Evolutionary conservation across 2,329 filamentous ascomycete genomes (phyloP).

Genomic region (Uncinocarpus reesii): DNA sequence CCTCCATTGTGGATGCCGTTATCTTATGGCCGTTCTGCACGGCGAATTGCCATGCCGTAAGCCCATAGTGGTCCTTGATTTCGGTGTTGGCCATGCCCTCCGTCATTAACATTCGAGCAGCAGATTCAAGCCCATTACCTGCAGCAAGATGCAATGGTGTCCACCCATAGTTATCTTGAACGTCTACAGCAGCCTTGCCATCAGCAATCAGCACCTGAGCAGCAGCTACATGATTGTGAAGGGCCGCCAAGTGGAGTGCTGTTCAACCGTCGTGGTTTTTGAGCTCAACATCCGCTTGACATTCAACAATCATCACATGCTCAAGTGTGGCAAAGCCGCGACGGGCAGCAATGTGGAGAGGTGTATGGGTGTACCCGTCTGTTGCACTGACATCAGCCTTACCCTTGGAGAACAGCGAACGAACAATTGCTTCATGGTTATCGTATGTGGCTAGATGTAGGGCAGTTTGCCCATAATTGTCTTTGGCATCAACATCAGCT

Average conservation of each 20-base stretch:
- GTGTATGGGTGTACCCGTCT: not conserved
- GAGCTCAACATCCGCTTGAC: not conserved
- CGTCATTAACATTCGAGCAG: not conserved
- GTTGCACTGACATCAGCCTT: not conserved
- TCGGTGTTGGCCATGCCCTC: not conserved
- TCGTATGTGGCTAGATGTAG: not conserved
- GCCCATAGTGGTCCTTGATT: not conserved
- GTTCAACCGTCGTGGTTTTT: not conserved
- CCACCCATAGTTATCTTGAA: not conserved
- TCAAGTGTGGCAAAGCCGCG: not conserved
- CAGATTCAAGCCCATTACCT: not conserved
- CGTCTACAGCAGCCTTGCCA: not conserved
- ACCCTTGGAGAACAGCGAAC: not conserved
- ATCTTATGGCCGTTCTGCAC: not conserved
- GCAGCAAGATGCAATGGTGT: not conserved
- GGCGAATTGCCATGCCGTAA: not conserved
- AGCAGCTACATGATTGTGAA: not conserved
- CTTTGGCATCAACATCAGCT: not conserved
- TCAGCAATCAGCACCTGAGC: not conserved
- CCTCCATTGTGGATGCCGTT: not conserved
- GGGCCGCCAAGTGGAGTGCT: not conserved
- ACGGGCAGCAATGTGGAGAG: constrained; percentile 7
- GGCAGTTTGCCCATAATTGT: not conserved
- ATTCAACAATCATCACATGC: not conserved
- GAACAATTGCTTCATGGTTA: not conserved